These are phyloP conservation scores for Pouteria campechiana DNA, from an alignment of 179 eudicot species.

Conservation along the genomic window DNA sequence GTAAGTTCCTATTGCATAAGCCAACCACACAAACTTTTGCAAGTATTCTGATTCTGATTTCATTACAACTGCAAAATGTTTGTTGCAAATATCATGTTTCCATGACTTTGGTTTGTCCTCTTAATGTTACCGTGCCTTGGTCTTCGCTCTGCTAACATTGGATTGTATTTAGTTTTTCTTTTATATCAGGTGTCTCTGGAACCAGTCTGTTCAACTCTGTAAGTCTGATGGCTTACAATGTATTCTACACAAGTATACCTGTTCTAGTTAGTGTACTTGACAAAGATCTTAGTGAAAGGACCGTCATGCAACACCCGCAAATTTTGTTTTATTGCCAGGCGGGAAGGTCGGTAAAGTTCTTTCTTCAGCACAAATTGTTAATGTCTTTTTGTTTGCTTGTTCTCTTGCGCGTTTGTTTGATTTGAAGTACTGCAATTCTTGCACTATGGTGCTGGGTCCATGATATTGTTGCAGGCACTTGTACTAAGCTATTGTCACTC, in stretches of 20 bases:
- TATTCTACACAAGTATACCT: slow-evolving; percentile 94
- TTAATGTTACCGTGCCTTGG: background rate
- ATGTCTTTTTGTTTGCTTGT: background rate
- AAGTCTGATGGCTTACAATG: slow-evolving; percentile 98
- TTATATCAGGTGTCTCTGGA: slow-evolving; percentile 97
- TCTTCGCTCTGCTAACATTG: slow-evolving; percentile 20
- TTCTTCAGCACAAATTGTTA: background rate
- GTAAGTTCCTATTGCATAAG: slow-evolving; percentile 44
- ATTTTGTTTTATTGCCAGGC: slow-evolving; percentile 96
- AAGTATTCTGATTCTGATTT: background rate
- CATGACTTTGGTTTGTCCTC: background rate
- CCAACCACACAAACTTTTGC: too few species aligned
- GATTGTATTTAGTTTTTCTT: slow-evolving; percentile 65
- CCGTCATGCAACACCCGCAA: slow-evolving; percentile 98
- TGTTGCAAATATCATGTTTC: background rate
- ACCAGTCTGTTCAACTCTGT: slow-evolving; percentile 97
- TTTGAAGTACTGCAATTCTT: background rate
- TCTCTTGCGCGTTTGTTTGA: background rate
- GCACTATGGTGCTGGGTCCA: background rate
- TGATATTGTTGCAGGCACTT: background rate
- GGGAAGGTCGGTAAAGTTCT: slow-evolving; percentile 52
- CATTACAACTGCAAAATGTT: slow-evolving; percentile 1
- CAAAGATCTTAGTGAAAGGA: slow-evolving; percentile 89
- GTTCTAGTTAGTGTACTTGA: slow-evolving; percentile 86
- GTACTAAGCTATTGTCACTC: slow-evolving; percentile 3